These are phyloP conservation scores for Acorus calamus DNA, from an alignment of 106 monocot species.

Conservation along the genomic window DNA sequence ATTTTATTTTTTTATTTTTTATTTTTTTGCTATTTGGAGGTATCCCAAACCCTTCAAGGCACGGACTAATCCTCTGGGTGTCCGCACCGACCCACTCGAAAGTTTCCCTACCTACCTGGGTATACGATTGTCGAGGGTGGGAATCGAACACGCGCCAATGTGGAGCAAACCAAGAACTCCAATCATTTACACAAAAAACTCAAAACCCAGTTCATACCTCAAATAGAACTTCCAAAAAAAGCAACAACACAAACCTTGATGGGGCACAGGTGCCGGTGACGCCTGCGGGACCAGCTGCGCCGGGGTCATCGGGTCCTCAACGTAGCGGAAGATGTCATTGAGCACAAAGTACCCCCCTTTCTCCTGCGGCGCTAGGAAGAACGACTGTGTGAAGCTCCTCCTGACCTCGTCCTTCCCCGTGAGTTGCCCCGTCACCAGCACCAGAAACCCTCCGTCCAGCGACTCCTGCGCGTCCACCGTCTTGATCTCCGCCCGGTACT, in stretches of 20 bases:
- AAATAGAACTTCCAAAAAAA: background rate
- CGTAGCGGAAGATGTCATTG: slow-evolving; percentile 77
- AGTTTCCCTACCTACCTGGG: no score
- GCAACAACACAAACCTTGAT: slow-evolving; percentile 22
- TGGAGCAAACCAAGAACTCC: no score
- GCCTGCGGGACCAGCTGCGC: background rate
- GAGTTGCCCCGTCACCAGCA: slow-evolving; percentile 80
- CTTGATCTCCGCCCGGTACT: slow-evolving; percentile 48
- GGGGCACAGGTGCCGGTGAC: background rate
- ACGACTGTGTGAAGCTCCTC: slow-evolving; percentile 75
- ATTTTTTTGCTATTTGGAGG: no score
- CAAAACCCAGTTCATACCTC: no score
- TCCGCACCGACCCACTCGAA: no score
- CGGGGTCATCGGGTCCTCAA: slow-evolving; percentile 28
- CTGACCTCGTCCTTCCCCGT: slow-evolving; percentile 39
- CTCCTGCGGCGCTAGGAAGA: slow-evolving; percentile 97
- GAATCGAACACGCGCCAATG: no score
- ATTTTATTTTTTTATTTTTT: no score
- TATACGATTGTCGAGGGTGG: no score
- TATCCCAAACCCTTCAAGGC: no score
- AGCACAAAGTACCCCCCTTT: slow-evolving; percentile 70
- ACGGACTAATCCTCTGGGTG: no score
- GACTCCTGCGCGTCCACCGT: slow-evolving; percentile 85
- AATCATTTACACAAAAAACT: no score
- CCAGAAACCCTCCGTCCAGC: slow-evolving; percentile 57